Conservation (phyloP, 2,329 filamentous ascomycete genomes). For the Penicillium rolfsii region DNA sequence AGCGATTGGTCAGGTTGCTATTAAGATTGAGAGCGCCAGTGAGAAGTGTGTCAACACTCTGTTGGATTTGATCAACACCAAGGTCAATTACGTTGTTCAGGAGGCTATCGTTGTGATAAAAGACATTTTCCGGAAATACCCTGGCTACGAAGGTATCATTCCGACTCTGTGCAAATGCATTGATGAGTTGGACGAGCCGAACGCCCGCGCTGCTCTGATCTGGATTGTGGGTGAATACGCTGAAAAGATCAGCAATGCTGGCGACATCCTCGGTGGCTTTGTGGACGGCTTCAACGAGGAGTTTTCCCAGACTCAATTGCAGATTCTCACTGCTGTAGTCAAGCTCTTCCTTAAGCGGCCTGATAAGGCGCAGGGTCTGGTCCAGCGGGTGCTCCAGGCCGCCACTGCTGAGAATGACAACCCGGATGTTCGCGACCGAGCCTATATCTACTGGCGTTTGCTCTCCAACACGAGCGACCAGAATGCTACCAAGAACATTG, state of each 20-base stretch:
- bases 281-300: slow-evolving; percentile 95
- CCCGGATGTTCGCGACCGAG: slow-evolving; percentile 93
- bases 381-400: slow-evolving; percentile 90
- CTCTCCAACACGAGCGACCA: slow-evolving; percentile 80
- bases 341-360: slow-evolving; percentile 98
- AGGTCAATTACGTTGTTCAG: slow-evolving; percentile 98
- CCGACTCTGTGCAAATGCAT: slow-evolving; percentile 95
- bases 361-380: slow-evolving; percentile 83
- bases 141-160: slow-evolving; percentile 97
- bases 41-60: slow-evolving; percentile 95
- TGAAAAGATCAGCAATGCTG: slow-evolving; percentile 98
- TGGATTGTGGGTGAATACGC: slow-evolving; percentile 99
- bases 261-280: slow-evolving; percentile 87
- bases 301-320: slow-evolving; percentile 97
- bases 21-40: slow-evolving; percentile 94
- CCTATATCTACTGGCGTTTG: slow-evolving; percentile 97
- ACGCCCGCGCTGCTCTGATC: slow-evolving; percentile 86
- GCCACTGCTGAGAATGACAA: slow-evolving; percentile 97
- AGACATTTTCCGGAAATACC: slow-evolving; percentile 96
- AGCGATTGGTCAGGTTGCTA: slow-evolving; percentile 95
- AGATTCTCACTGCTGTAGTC: slow-evolving; percentile 95
- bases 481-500: slow-evolving; percentile 87
- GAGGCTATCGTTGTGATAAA: slow-evolving; percentile 99
- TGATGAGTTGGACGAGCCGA: slow-evolving; percentile 92
- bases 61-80: slow-evolving; percentile 91